phyloP scores from a whole-genome alignment of 192 early-diverging fungal species.

The Mortierella hygrophila region DNA sequence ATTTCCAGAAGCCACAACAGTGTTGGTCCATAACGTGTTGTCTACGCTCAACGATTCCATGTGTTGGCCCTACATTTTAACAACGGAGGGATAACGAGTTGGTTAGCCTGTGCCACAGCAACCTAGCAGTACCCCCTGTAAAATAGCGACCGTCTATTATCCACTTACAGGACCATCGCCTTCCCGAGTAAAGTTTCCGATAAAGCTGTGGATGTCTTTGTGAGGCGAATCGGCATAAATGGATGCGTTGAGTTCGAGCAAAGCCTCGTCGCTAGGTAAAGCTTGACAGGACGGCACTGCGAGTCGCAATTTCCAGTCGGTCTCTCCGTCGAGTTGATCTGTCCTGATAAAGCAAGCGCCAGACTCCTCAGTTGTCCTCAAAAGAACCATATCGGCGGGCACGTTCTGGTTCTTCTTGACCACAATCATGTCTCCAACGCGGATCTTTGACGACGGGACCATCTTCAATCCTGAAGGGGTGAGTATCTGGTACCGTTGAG shows the following conservation, averaged over 20 bases:
- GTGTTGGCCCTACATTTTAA: constrained; percentile 39
- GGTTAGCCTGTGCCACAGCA: neutral
- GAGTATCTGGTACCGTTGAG: constrained; percentile 81
- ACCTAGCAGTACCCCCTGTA: neutral
- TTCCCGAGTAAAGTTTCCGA: constrained; percentile 77
- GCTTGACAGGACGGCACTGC: constrained; percentile 89
- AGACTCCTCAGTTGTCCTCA: constrained; percentile 84
- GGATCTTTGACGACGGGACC: constrained; percentile 84
- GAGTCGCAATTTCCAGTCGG: constrained; percentile 95
- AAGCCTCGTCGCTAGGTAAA: constrained; percentile 66
- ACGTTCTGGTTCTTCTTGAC: constrained; percentile 91
- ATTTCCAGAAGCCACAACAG: constrained; percentile 91
- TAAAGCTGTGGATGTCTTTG: constrained; percentile 94
- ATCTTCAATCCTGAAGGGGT: constrained; percentile 59
- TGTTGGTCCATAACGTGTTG: constrained; percentile 97
- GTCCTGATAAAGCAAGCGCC: constrained; percentile 97
- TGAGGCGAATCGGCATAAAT: constrained; percentile 92
- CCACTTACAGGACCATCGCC: constrained; percentile 42
- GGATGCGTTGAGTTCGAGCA: constrained; percentile 74
- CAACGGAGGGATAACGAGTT: neutral
- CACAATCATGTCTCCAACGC: constrained; percentile 89
- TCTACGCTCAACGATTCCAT: constrained; percentile 84
- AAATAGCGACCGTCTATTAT: neutral
- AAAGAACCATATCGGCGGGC: constrained; percentile 91
- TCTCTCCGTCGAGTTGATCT: constrained; percentile 97